Base-by-base conservation (phyloP, 345 rosid species). In the Mangifera indica region DNA sequence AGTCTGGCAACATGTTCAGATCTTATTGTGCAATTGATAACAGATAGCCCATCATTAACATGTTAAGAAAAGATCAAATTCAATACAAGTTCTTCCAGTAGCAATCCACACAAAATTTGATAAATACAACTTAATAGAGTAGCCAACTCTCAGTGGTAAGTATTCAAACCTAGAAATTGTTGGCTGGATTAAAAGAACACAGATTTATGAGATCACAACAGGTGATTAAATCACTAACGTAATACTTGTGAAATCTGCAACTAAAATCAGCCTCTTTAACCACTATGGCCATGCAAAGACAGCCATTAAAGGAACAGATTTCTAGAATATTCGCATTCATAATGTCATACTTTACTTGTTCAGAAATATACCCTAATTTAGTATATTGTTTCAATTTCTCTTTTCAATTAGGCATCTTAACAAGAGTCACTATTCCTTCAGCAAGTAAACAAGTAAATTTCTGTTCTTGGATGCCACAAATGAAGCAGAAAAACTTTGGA, bases 1-100 rank as follows among this genome's bases (percentile, higher is more conserved):
- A 58, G 42, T 18, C 51, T 75, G 56, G 70, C 70, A 62, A 69
- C 22, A 40, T 42, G 37, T 69, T 44, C 40, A 4, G 7, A 10
- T 15, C 25, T 74, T 61, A 22, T 29, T 45, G 18, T 15, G 12
- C 22, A 0, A 9, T 44, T 45, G 44, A 45, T 25, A 48, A 60
- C 12, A 25, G 64, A 34, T 60, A 21, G 48, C 56, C 58, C 48
- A 29, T 29, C 58, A 26, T 32, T 40, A 29, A 1, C 48, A 18
- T 57, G 26, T 56, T 11, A 20, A 5, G 3, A 44, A 20, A 18
- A 45, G 45, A 26, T 21, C 4, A 44, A 11, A 69, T 9, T 37
- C 51, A 37, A 42, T 15, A 24, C 10, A 15, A 46, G 22, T 48
- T 70, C 66, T 71, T n/a, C 40, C 24, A 15, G 46, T 11, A 29